Percentiles rank a stretch among this genome's conserved stretches.
Conservation (phyloP, 2,329 filamentous ascomycete genomes). For the Phialophora tarda region DNA sequence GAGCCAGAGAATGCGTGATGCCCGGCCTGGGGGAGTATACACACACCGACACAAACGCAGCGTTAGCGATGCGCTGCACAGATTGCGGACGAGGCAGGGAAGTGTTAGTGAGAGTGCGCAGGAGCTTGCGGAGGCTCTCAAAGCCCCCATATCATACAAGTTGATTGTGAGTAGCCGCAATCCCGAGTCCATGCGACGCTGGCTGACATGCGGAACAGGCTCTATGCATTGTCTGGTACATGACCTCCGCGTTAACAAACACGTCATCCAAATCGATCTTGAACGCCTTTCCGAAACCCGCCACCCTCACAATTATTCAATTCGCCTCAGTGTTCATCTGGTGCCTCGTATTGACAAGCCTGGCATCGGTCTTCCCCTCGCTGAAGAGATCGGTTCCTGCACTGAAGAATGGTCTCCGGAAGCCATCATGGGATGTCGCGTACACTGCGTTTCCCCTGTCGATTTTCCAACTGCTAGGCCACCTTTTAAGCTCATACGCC, state of each 20-base stretch:
- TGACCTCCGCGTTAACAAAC: conserved; percentile 93
- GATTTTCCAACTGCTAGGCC: conserved; percentile 88
- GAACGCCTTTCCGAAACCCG: conserved; percentile 86
- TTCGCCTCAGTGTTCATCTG: conserved; percentile 91
- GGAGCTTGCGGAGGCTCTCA: conserved; percentile 88
- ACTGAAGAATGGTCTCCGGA: conserved; percentile 80
- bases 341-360: conserved; percentile 78
- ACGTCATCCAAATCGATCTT: conserved; percentile 97
- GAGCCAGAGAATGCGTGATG: conserved; percentile 45
- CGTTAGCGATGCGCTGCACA: conserved; percentile 83
- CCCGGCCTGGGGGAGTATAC: conserved; percentile 29
- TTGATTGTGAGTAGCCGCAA: conserved; percentile 70
- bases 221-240: conserved; percentile 90
- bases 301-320: conserved; percentile 89
- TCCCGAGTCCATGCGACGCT: conserved; percentile 20
- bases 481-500: conserved; percentile 90
- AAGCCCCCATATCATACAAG: conserved; percentile 84
- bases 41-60: conserved; percentile 80
- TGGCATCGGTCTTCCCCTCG: conserved; percentile 73
- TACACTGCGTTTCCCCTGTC: conserved; percentile 88
- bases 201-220: conserved; percentile 58
- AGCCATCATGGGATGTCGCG: conserved; percentile 80
- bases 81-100: conserved; percentile 76
- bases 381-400: conserved; percentile 76
- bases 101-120: conserved; percentile 93